A percentile compares a stretch with the other conserved stretches of the same genome.
Conservation (phyloP, 805 yeast species). For the Candida oleophila region DNA sequence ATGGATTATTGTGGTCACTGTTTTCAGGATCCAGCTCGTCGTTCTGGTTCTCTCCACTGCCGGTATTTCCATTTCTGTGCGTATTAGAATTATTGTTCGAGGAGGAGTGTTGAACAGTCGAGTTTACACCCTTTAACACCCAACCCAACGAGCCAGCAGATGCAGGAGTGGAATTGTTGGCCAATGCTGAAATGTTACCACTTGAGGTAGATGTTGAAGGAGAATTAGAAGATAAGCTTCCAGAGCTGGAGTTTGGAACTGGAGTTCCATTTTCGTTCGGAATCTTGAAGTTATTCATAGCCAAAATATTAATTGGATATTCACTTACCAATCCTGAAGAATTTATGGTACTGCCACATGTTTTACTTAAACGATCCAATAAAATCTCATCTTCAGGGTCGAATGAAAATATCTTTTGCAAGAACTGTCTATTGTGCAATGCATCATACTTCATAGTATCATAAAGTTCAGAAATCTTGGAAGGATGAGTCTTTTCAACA, state of each 20-base stretch:
- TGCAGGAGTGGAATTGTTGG: conserved; percentile 18
- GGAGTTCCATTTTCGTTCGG: conserved; percentile 34
- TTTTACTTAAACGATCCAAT: conserved; percentile 34
- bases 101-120: conserved; percentile 14
- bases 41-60: conserved; percentile 1
- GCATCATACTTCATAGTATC: conserved; percentile 99
- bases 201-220: conserved; percentile 15
- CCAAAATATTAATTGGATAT: conserved; percentile 72
- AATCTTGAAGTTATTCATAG: conserved; percentile 73
- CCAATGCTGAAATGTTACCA: conserved; percentile 19
- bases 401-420: conserved; percentile 79
- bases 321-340: conserved; percentile 61
- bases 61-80: conserved; percentile 10
- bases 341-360: conserved; percentile 42
- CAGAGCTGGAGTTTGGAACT: conserved; percentile 18
- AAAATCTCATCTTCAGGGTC: conserved; percentile 41
- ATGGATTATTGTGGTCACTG: conserved; percentile 38
- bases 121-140: conserved; percentile 53
- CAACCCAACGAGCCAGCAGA: conserved; percentile 73
- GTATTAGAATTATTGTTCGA: conserved; percentile 16
- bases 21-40: background rate
- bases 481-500: conserved; percentile 96
- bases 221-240: conserved; percentile 6
- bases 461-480: conserved; percentile 92
- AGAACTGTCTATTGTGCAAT: conserved; percentile 85